Percentiles rank a stretch among this genome's conserved stretches.
Conservation (phyloP, 768 basidiomycete species). For the Termitomyces eurrhizus region DNA sequence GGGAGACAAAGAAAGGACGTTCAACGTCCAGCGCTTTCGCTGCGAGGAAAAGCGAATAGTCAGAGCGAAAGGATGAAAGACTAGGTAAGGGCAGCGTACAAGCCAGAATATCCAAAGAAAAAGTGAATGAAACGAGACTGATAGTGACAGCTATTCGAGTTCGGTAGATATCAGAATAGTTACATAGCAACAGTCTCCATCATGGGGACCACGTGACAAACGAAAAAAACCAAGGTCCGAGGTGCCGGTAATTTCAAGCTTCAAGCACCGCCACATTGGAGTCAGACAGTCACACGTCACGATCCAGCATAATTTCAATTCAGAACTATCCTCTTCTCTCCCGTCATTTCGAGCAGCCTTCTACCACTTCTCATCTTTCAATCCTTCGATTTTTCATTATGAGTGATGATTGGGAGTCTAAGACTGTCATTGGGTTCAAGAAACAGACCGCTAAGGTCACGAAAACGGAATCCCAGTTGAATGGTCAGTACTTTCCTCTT, state of each 20-base stretch:
- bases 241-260: too few relatives aligned
- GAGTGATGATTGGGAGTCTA: conserved; percentile 69
- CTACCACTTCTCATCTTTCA: conserved; percentile 6
- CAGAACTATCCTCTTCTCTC: not conserved
- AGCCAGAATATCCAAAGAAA: conserved; percentile 15
- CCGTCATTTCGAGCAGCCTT: conserved; percentile 5
- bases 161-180: not conserved
- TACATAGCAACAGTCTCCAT: not conserved
- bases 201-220: conserved; percentile 14
- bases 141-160: not conserved
- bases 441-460: conserved; percentile 58
- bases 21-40: conserved; percentile 66
- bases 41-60: conserved; percentile 25
- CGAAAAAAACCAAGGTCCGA: not conserved
- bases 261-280: conserved; percentile 13
- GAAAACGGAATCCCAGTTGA: conserved; percentile 55
- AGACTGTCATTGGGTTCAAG: conserved; percentile 70
- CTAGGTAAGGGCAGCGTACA: conserved; percentile 16
- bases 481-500: conserved; percentile 34
- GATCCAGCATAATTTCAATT: conserved; percentile 9
- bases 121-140: conserved; percentile 1
- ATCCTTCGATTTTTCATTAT: conserved; percentile 21
- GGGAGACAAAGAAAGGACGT: conserved; percentile 47
- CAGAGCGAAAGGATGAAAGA: conserved; percentile 18
- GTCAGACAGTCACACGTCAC: conserved; percentile 18